Base-by-base conservation (phyloP, 2,329 filamentous ascomycete genomes). In the Colletotrichum somersetense region DNA sequence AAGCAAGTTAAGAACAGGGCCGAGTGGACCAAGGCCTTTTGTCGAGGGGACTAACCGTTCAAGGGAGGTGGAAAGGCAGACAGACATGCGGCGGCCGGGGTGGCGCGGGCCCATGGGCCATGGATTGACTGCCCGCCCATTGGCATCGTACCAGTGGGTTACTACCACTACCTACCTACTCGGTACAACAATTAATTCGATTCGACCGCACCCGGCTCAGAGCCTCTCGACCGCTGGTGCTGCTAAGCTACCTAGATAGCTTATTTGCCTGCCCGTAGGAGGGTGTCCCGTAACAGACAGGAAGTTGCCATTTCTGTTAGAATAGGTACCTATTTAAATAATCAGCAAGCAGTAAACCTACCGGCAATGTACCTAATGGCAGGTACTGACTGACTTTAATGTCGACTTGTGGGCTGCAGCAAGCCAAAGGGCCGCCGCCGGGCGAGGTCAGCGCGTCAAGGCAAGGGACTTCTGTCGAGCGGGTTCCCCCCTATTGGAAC, bases 21-120 rank as follows among this genome's bases (percentile, higher is more conserved):
- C 72, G 63, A 68, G 69, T 68, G 72, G 62, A 52, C 68, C 71
- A 57, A 73, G 71, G 62, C 71, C 71, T 77, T 76, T 74, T 74
- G 75, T 75, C 73, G 66, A 76, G 69, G 71, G 38, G 38, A 63
- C 70, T 72, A 68, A 73, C 75, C 77, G 73, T 76, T 78, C 76
- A 77, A 56, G 78, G 78, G 75, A 80, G 78, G 78, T 80, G 77
- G 77, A 77, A 73, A 62, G 14, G 30, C 30, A 30, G 11, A 16
- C 38, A 40, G 66, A 59, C 26, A 55, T 33, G 53, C 58, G 77
- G 68, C 68, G 67, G 64, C 66, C 44, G 59, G 69, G 69, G 55
- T 69, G 65, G 69, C 59, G 69, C 72, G 67, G 72, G 65, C 61
- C 65, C 35, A 18, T 61, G 50, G 26, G 7, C 46, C 42, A 38